Base-by-base conservation (phyloP, 108 stramenopile species). In the Nitzschia sp. region DNA sequence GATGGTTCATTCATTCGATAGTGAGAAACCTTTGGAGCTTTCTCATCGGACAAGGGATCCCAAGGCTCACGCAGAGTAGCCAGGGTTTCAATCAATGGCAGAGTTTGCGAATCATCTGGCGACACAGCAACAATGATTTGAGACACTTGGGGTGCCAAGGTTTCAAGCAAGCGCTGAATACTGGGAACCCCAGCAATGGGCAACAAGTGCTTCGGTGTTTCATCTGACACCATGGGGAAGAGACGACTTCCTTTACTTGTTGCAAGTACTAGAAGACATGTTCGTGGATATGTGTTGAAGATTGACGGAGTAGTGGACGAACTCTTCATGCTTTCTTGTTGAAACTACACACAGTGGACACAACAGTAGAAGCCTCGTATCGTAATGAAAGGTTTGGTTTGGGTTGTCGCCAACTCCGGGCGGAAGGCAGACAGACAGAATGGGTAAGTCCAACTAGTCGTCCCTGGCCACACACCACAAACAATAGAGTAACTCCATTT, bases 141-240 rank as follows among this genome's bases (percentile, higher is more conserved):
- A 22, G 75, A 52, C 22, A 62, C 43, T 57, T 86, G 81, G 0
- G 82, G 79, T 10, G 56, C 39, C 14, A 76, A 21, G 37, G 41
- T 52, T 53, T 56, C 50, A 17, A 91, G 57, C 20, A 91, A 41
- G 46, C 87, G 76, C 25, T 79, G 58, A 8, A 86, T 73, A 19
- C 75, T 63, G 12, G 87, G 74, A 39, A 76, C 50, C 1, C 80
- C 80, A 6, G 65, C 86, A 19, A 83, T 63, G 11, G 86, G 88
- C 43, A 92, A 48, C 34, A 92, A 60, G 59, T 92, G 91, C 56
- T 92, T 92, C 41, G 91, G 91, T 42, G 24, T 71, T 6, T 60
- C 57, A 21, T 39, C 40, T 5, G 84, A 83, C 6, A 86, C 86
- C 57, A 92, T 65, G 39, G 91, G 91, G 54, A 80, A 92, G 19